A percentile compares a stretch with the other conserved stretches of the same genome.
Evolutionary conservation across 164 flowering plant genomes (phyloP).

Genomic region (Umbellularia californica): DNA sequence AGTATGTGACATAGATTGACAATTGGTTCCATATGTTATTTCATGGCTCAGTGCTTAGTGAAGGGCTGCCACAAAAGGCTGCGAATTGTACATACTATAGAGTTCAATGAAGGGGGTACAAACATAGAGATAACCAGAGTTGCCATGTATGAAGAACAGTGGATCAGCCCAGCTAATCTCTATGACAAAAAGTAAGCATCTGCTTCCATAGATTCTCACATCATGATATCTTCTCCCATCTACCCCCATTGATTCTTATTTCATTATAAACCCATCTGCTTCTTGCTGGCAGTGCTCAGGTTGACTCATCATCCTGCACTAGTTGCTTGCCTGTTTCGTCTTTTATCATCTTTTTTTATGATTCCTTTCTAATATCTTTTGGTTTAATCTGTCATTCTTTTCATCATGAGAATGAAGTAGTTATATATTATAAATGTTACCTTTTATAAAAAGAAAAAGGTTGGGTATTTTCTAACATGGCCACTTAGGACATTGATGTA

Average conservation of each 20-base stretch:
- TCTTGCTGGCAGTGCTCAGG: not conserved
- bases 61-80: slow-evolving; percentile 95
- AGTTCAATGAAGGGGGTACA: slow-evolving; percentile 80
- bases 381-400: not conserved
- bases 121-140: slow-evolving; percentile 89
- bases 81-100: slow-evolving; percentile 90
- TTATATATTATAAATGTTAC: too few species aligned
- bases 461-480: too few species aligned
- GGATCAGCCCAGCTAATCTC: slow-evolving; percentile 66
- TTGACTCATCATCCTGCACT: not conserved
- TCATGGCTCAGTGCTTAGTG: slow-evolving; percentile 67
- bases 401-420: not conserved
- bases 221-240: not conserved
- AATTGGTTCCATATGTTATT: not conserved
- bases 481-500: too few species aligned
- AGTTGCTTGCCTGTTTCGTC: not conserved
- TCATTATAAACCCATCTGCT: not conserved
- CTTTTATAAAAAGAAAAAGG: not conserved
- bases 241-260: not conserved
- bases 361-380: not conserved
- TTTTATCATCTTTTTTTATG: not conserved
- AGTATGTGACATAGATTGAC: not conserved
- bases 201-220: not conserved
- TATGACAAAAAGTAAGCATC: slow-evolving; percentile 48
- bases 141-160: slow-evolving; percentile 87